These are phyloP conservation scores for Chlorella variabilis DNA, from an alignment of 163 green algal species.

Conservation along the genomic window DNA sequence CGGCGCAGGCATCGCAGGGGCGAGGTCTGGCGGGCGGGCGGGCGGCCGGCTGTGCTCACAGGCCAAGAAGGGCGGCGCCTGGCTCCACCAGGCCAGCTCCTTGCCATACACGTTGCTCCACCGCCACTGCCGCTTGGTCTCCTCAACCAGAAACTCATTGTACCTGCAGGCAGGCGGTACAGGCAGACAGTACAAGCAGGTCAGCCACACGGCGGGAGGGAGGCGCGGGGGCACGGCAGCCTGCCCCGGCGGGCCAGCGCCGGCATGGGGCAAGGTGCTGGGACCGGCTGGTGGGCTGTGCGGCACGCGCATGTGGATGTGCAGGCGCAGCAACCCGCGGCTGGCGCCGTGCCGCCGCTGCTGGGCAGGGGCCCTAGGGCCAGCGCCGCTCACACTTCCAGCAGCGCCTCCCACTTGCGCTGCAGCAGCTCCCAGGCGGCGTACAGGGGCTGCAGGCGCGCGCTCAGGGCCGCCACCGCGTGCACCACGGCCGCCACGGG, in stretches of 20 bases:
- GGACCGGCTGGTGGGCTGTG: too few species aligned
- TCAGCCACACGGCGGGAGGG: too few species aligned
- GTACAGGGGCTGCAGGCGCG: slow-evolving; percentile 34
- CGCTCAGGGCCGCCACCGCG: neutral
- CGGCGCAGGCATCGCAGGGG: neutral
- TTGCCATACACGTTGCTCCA: slow-evolving; percentile 42
- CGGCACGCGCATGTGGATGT: too few species aligned
- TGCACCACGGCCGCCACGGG: slow-evolving; percentile 19
- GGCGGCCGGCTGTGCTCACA: slow-evolving; percentile 31
- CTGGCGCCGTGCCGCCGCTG: neutral
- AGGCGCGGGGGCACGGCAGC: too few species aligned
- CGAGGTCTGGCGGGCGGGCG: neutral
- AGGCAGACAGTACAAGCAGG: too few species aligned
- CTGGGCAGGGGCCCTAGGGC: too few species aligned
- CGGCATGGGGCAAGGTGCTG: neutral
- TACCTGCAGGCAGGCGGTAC: slow-evolving; percentile 39
- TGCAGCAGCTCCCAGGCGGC: neutral
- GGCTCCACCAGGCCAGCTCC: slow-evolving; percentile 43
- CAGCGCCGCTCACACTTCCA: neutral
- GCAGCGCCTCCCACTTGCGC: neutral
- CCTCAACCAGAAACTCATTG: slow-evolving; percentile 48
- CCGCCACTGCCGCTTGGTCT: slow-evolving; percentile 53
- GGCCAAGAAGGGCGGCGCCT: slow-evolving; percentile 30
- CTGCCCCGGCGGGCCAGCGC: too few species aligned
- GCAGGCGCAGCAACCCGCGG: neutral